These are phyloP conservation scores for Circinella umbellata DNA, from an alignment of 371 early-diverging fungal genomes.

Conservation along the genomic window DNA sequence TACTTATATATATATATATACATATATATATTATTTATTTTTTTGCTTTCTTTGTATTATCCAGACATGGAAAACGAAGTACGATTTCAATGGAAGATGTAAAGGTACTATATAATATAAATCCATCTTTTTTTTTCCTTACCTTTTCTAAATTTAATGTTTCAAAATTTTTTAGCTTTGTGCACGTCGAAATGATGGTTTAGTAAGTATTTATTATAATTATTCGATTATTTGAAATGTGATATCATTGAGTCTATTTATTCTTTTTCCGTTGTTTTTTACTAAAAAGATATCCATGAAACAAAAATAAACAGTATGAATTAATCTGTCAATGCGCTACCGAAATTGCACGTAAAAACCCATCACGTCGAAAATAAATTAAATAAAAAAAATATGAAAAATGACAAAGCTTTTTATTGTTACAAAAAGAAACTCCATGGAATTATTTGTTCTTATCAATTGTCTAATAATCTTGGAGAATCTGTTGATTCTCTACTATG, in stretches of 20 bases:
- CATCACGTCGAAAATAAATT: not conserved
- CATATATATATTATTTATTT: not conserved
- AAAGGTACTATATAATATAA: constrained; percentile 15
- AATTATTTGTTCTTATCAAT: not conserved
- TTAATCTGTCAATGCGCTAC: constrained; percentile 1
- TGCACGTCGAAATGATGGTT: constrained; percentile 29
- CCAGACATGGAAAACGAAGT: constrained; percentile 28
- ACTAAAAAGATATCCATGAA: constrained; percentile 1
- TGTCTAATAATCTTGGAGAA: not conserved
- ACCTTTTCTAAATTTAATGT: no score
- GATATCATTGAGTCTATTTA: not conserved
- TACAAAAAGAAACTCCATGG: no score
- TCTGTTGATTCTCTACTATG: constrained; percentile 4
- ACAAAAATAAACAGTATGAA: not conserved
- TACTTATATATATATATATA: no score
- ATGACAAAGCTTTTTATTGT: no score
- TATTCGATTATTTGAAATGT: not conserved
- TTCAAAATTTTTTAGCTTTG: constrained; percentile 18
- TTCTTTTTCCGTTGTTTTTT: not conserved
- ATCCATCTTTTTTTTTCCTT: no score
- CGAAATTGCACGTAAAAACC: constrained; percentile 1
- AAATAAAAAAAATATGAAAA: not conserved
- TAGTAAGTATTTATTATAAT: constrained; percentile 17
- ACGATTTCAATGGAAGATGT: constrained; percentile 34
- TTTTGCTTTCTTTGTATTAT: not conserved